Base-by-base conservation (phyloP, 1,284 basidiomycete genomes). In the Malassezia furfur region DNA sequence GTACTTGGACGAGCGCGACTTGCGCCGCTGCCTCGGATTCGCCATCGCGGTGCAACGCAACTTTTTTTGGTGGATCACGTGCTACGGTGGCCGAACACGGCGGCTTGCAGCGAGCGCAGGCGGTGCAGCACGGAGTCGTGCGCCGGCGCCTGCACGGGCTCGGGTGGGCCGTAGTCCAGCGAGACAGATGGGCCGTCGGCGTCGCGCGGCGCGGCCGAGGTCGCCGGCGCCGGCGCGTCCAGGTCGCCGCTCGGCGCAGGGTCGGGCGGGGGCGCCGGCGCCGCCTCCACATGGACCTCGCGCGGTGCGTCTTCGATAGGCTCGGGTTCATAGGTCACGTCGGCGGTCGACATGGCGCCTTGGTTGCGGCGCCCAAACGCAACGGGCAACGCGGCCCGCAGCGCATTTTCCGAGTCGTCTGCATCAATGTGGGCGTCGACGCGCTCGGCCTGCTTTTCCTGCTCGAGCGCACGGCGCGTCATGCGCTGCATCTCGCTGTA, bases 21-120 rank as follows among this genome's bases (percentile, higher is more conserved):
- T 91, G 60, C 84, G 81, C 59, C 87, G 81, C 77, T 94, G 91
- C 57, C 90, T 83, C 65, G 91, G 91, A 76, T 93, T 94, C 51
- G 86, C 88, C 91, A 96, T 94, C 19, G 51, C 62, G 50, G 31
- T 7, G 11, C 5, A 11, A 30, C 28, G n/a, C 41, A 44, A 31
- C n/a, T 31, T 37, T 37, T 37, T 37, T 37, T 37, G 44, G n/a
- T n/a, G n/a, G 12, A 35, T 47, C 45, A 47, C 47, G 47, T 48
- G 35, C 47, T 36, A 43, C 6, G 40, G 19, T 15, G 12, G 37
- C 37, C 30, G 22, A 49, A 49, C 10, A 49, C 36, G 5, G 35
- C 21, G 12, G 22, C 48, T 6, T 31, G 48, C 9, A 49, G 12
- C 7, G 37, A 3, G 37, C 48, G 36, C 9, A 49, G 28, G 7